Evolutionary conservation across 305 asterid genomes (phyloP), one percentile per base, ranked within the genome.

Genomic region (Fraxinus latifolia): DNA sequence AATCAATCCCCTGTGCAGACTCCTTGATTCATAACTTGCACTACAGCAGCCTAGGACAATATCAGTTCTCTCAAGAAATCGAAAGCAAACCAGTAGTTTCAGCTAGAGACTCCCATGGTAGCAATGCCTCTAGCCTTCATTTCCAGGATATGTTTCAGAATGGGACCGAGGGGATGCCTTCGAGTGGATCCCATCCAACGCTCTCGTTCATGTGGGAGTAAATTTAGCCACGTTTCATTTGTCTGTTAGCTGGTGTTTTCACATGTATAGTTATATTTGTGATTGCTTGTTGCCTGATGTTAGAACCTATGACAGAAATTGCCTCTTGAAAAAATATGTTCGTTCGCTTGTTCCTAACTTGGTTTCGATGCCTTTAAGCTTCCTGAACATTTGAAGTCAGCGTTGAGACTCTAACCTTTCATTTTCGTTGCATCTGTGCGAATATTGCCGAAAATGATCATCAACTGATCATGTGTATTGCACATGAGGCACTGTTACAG

Each of bases 161-260:
- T 27, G 90, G 83, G 19, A 83, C 85, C 0, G 87, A 89, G 39
- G 93, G 87, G 11, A 86, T 92, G 1, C 91, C 97, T 5, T 29
- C 94, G 0, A 82, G 85, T 55, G 91, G 87, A 77, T 82, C 95
- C 74, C 97, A 93, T 83, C 97, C 93, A 87, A 93, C 96, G 2
- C 92, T 89, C 44, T 86, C 97, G 3, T 95, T 93, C 89, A 90
- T 87, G 88, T 92, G 97, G 98, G 96, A 90, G 90, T 95, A 91
- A 60, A 60, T 74, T 68, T 67, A 27, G 74, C 36, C 74, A 25
- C 7, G 37, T 29, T 27, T 67, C 17, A 1, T 29, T 67, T n/a
- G 3, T 67, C 3, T 68, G 74, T 68, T 15, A 50, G 1, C 5
- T 50, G 21, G 17, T 50, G 17, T 50, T 50, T 50, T 50, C 60